phyloP scores from a whole-genome alignment of 129 eudicot species.

The Flaveria trinervia region DNA sequence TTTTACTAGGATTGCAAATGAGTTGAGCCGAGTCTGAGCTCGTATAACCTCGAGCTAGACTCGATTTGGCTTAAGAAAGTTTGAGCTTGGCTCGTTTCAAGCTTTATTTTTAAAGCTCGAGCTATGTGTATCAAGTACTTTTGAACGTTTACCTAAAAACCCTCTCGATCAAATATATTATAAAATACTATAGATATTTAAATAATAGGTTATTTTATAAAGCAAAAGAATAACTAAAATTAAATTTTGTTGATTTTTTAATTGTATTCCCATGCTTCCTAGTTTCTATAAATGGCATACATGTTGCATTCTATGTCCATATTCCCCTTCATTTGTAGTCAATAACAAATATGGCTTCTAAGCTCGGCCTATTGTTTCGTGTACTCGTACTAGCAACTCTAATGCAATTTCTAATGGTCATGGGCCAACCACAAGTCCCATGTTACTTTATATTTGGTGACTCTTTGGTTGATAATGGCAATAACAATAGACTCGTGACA shows the following conservation, averaged over 20 bases:
- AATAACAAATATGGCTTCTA: constrained; percentile 16
- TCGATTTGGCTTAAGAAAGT: no score
- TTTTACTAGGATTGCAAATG: no score
- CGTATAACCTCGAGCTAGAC: no score
- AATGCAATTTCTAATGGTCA: background rate
- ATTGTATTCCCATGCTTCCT: background rate
- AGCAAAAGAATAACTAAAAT: no score
- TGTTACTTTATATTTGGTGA: constrained; percentile 36
- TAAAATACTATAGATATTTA: no score
- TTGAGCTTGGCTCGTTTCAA: no score
- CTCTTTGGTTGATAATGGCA: constrained; percentile 35
- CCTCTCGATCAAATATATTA: no score
- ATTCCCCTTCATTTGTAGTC: background rate
- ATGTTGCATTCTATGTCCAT: background rate
- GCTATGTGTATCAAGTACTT: no score
- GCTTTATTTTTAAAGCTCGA: no score
- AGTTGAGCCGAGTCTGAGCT: no score
- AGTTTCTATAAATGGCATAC: constrained; percentile 7
- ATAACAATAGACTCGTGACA: constrained; percentile 31
- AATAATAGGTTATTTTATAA: no score
- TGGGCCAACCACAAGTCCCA: constrained; percentile 33
- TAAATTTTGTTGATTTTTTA: background rate
- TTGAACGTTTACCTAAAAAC: no score
- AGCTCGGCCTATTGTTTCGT: background rate
- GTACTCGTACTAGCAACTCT: background rate